Evolutionary conservation across 2,329 filamentous ascomycete genomes (phyloP).

Genomic region (Didymella exigua): DNA sequence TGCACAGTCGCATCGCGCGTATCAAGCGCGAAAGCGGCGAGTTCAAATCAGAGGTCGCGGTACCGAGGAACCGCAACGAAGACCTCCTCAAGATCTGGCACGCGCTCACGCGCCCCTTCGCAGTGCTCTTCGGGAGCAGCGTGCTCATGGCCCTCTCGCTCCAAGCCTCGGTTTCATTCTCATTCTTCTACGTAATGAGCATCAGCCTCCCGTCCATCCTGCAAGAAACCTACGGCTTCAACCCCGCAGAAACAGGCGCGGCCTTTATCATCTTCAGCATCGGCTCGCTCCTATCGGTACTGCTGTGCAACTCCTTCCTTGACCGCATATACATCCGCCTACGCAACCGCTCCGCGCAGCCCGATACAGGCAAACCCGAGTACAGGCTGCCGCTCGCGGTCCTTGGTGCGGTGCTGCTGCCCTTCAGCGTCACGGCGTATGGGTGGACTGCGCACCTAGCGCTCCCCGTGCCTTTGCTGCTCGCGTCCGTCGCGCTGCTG

Average conservation of each 20-base stretch:
- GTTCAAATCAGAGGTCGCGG: conserved; percentile 5
- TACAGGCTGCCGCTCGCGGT: conserved; percentile 61
- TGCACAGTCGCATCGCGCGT: conserved; percentile 42
- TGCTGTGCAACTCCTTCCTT: conserved; percentile 58
- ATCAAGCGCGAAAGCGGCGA: conserved; percentile 25
- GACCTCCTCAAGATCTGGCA: conserved; percentile 40
- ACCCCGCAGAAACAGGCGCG: conserved; percentile 59
- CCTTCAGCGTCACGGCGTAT: conserved; percentile 54
- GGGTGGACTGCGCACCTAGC: conserved; percentile 58
- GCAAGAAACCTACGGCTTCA: conserved; percentile 49
- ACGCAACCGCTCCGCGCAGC: conserved; percentile 42
- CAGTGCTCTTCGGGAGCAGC: conserved; percentile 55
- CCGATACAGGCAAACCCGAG: conserved; percentile 57
- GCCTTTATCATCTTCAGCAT: conserved; percentile 62
- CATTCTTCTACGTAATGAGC: conserved; percentile 55
- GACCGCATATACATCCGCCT: conserved; percentile 62
- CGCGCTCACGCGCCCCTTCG: conserved; percentile 50
- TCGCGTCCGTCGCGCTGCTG: conserved; percentile 54
- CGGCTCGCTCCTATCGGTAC: conserved; percentile 56
- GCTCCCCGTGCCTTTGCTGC: conserved; percentile 52
- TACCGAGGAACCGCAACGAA: conserved; percentile 23
- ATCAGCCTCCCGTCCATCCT: conserved; percentile 54
- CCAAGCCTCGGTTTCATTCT: conserved; percentile 51
- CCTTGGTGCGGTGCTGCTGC: conserved; percentile 55
- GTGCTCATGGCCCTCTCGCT: conserved; percentile 61